Evolutionary conservation across 1,139 yeast species (phyloP), one percentile per base, ranked within the genome.

Genomic region (Kluyveromyces marxianus): DNA sequence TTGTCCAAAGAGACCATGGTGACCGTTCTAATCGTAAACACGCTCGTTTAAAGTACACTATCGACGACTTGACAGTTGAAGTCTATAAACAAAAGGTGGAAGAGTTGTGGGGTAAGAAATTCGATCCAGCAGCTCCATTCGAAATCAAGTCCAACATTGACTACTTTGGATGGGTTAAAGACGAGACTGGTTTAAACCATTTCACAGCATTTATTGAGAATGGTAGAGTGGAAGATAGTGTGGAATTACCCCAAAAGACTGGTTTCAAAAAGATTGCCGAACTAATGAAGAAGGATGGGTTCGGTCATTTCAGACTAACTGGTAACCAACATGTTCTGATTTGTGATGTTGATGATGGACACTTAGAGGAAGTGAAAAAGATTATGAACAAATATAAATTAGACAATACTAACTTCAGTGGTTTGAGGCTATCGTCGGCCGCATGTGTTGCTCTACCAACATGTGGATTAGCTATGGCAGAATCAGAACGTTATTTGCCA

Each of bases 371-470:
- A 24, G 72, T 90, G 54, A 87, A 88, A 67, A 66, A 68, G 25
- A 60, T 87, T 37, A 69, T 92, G 69, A 76, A 77, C 41, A 69
- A 84, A 63, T 86, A 84, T 69, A 86, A 84, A 67, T 76, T 92
- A 55, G 96, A 88, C 65, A 89, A 89, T 69, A 76, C 90, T 45
- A 78, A 82, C 54, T 85, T 83, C 67, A 81, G 95, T 41, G 95
- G 85, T 2, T 74, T 92, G 62, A 79, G 97, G 65, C 75, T 88
- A 53, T 83, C 96, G 5, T 88, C 96, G 7, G 92, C 96, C 35
- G 95, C 97, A 0, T 92, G 98, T 78, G 98, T 92, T 49, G 97
- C 97, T 2, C 83, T 92, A 79, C 98, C 98, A 56, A 92, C 97
- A 2, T 92, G 98, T 80, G 97, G 97, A 55, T 77, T 90, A 62